A percentile compares a stretch with the other conserved stretches of the same genome.
Evolutionary conservation across 164 flowering plant species (phyloP).

Genomic region (Chloranthus sessilifolius): DNA sequence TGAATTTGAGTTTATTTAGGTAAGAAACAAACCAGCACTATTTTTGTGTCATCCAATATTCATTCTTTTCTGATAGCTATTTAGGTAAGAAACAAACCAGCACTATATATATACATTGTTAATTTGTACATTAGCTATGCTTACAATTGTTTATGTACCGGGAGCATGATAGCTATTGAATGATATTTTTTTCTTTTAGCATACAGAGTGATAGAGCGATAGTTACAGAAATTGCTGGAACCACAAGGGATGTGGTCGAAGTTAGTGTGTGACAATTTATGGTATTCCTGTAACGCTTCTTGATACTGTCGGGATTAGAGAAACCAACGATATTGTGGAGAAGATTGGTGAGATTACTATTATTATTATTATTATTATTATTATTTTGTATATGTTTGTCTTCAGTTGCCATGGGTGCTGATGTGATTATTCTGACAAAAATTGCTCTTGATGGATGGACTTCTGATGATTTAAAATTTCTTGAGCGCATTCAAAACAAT

Average conservation of each 20-base stretch:
- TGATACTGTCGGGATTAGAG: slow-evolving; percentile 96
- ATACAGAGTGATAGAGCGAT: slow-evolving; percentile 98
- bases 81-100: too few species aligned
- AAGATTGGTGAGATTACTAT: slow-evolving; percentile 60
- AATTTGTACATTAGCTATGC: too few species aligned
- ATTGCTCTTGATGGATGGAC: slow-evolving; percentile 97
- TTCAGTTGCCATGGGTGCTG: slow-evolving; percentile 89
- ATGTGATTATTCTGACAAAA: slow-evolving; percentile 72
- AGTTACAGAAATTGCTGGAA: slow-evolving; percentile 95
- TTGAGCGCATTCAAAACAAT: slow-evolving; percentile 52
- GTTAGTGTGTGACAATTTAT: slow-evolving; percentile 61
- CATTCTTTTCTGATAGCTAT: too few species aligned
- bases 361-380: neutral
- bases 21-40: too few species aligned
- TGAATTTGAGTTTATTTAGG: too few species aligned
- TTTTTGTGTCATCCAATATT: too few species aligned
- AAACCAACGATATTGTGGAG: slow-evolving; percentile 84
- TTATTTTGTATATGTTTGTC: neutral
- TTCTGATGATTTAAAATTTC: slow-evolving; percentile 59
- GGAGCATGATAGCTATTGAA: too few species aligned
- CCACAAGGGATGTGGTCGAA: slow-evolving; percentile 93
- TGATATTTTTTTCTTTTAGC: slow-evolving; percentile 41
- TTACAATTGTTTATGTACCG: too few species aligned
- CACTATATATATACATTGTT: too few species aligned
- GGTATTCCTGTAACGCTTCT: slow-evolving; percentile 94